Base-by-base conservation (phyloP, 257 asterid genomes). In the Lavandula angustifolia region DNA sequence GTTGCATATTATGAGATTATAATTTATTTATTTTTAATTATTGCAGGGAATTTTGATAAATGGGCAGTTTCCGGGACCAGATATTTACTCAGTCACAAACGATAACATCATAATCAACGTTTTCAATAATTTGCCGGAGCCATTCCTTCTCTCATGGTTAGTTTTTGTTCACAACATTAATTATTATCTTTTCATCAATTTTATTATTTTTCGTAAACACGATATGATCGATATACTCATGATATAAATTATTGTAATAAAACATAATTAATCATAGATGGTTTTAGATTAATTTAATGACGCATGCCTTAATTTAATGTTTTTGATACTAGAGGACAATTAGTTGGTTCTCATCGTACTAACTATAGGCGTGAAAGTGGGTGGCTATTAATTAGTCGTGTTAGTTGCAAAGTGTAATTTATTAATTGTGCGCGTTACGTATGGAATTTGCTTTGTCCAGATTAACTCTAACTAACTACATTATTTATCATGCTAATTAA, bases 31-130 rank as follows among this genome's bases (percentile, higher is more conserved):
- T 44, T 33, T n/a, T 53, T 1, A 1, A 13, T 11, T 38, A 11
- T 0, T 63, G 63, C 81, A 89, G 94, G 97, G 86, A 43, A 85
- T 89, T 56, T 70, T 89, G 34, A 82, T 89, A 40, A 89, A 90
- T 66, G 95, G 88, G 0, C 84, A 83, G 60, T 90, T 90, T 78
- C 97, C 96, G 0, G 96, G 97, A 14, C 97, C 97, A 4, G 80
- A 80, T 5, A 72, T 91, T 50, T 29, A 73, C 18, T 60, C 85
- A 4, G 92, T 77, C 9, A 91, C 96, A 22, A 87, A 91, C 33
- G 91, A 87, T 62, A 87, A 87, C 49, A 71, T 87, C 64, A 74
- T 82, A 13, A 66, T 91, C 80, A 87, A 91, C 9, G 97, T 91
- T 5, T 48, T 34, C 56, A 91, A 91, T 70, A 47, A 82, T 72